Conservation (phyloP, 2,329 filamentous ascomycete species). For the Ophiosphaerella herpotricha region DNA sequence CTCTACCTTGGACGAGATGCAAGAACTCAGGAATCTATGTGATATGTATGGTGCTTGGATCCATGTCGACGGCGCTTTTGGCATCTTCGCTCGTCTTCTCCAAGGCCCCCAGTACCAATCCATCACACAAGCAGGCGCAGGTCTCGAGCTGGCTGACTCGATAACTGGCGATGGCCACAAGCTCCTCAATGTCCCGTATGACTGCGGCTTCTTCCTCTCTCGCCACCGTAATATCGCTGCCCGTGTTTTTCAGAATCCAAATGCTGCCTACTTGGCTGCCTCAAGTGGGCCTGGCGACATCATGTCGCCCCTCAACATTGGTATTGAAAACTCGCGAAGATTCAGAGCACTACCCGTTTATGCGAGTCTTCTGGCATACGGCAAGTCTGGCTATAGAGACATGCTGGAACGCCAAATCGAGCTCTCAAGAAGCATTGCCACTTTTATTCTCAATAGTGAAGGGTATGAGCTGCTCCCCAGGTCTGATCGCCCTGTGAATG, state of each 20-base stretch:
- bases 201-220: constrained; percentile 87
- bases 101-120: constrained; percentile 61
- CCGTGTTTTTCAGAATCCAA: constrained; percentile 76
- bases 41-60: constrained; percentile 80
- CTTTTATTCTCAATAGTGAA: constrained; percentile 63
- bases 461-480: constrained; percentile 70
- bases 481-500: constrained; percentile 42
- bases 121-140: constrained; percentile 60
- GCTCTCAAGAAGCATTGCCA: constrained; percentile 70
- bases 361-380: constrained; percentile 75
- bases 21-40: constrained; percentile 68
- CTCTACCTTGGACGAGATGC: constrained; percentile 60
- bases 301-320: constrained; percentile 83
- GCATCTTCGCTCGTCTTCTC: constrained; percentile 75
- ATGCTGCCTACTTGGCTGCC: constrained; percentile 75
- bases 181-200: constrained; percentile 92
- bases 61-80: constrained; percentile 90
- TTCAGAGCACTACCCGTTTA: constrained; percentile 93
- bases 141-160: constrained; percentile 82
- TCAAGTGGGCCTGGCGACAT: constrained; percentile 54
- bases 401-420: constrained; percentile 75
- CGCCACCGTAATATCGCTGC: constrained; percentile 63
- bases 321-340: constrained; percentile 87
- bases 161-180: constrained; percentile 89
- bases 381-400: constrained; percentile 67